Percentiles rank a stretch among this genome's conserved stretches.
Evolutionary conservation across 2,329 filamentous ascomycete genomes (phyloP).

Genomic region (Aspergillus ibericus): DNA sequence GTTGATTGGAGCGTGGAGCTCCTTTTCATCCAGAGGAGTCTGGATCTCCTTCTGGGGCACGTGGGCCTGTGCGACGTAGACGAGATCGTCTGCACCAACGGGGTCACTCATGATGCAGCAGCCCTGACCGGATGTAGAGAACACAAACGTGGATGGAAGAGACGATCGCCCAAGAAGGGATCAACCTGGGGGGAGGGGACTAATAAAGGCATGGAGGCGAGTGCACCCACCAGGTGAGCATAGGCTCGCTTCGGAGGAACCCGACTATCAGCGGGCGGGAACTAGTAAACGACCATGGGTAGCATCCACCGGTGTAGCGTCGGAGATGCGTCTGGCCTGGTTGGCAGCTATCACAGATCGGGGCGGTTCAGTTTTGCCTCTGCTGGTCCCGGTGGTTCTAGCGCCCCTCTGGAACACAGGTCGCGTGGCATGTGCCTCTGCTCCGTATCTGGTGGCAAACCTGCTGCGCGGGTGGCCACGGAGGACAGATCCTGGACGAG

Average conservation of each 20-base stretch:
- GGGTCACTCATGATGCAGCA: conserved; percentile 11
- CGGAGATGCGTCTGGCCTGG: neutral
- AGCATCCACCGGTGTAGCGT: neutral
- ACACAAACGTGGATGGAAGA: neutral
- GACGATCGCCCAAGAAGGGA: neutral
- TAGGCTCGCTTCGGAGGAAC: neutral
- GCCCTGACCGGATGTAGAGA: neutral
- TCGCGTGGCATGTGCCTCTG: neutral
- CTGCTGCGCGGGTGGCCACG: neutral
- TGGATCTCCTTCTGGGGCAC: conserved; percentile 3
- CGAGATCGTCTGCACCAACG: conserved; percentile 4
- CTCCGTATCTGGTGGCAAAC: neutral
- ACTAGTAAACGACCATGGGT: neutral
- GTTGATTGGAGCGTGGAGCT: neutral
- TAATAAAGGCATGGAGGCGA: neutral
- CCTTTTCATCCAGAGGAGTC: conserved; percentile 4
- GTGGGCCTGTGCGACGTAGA: conserved; percentile 10
- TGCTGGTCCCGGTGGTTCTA: conserved; percentile 1
- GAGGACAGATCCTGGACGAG: neutral
- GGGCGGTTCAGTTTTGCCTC: neutral
- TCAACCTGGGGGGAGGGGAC: neutral
- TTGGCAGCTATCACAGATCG: neutral
- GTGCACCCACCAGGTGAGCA: neutral
- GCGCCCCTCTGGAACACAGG: conserved; percentile 4
- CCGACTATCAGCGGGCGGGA: neutral